Conservation (phyloP, 306 rosid genomes). For the Echinosophora koreensis region DNA sequence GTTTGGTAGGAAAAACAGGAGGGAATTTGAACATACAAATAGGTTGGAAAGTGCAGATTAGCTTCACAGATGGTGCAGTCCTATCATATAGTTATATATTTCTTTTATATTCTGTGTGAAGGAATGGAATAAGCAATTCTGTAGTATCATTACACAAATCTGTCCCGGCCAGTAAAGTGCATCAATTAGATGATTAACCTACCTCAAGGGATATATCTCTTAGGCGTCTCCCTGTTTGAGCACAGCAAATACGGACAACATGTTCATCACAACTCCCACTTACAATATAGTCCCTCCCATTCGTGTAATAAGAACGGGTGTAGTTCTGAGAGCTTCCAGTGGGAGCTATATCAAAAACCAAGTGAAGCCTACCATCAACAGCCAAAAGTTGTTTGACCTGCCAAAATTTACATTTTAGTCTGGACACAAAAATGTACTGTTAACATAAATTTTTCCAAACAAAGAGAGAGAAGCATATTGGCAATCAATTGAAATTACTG, state of each 20-base stretch:
- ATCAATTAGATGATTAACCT: constrained; percentile 41
- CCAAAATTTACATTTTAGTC: constrained; percentile 46
- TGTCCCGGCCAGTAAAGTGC: constrained; percentile 7
- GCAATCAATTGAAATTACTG: constrained; percentile 24
- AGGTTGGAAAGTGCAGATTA: constrained; percentile 21
- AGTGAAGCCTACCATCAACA: constrained; percentile 86
- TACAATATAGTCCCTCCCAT: constrained; percentile 84
- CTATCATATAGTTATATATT: constrained; percentile 32
- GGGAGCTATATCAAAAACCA: constrained; percentile 75
- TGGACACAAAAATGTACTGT: constrained; percentile 14
- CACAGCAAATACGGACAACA: constrained; percentile 80
- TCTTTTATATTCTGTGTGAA: constrained; percentile 24
- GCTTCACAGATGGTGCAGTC: constrained; percentile 30
- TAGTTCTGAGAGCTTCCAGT: constrained; percentile 80
- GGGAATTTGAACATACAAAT: constrained; percentile 13
- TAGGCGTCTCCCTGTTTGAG: constrained; percentile 86
- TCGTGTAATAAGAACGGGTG: constrained; percentile 89
- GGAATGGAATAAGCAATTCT: constrained; percentile 16
- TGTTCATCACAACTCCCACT: constrained; percentile 94
- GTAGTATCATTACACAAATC: constrained; percentile 17
- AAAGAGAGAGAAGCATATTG: constrained; percentile 4
- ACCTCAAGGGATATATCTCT: constrained; percentile 87
- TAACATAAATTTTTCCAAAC: constrained; percentile 29
- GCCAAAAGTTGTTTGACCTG: constrained; percentile 86
- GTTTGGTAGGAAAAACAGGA: constrained; percentile 27